phyloP scores from a whole-genome alignment of 805 yeast species.

The Pichia gijzeniarum region DNA sequence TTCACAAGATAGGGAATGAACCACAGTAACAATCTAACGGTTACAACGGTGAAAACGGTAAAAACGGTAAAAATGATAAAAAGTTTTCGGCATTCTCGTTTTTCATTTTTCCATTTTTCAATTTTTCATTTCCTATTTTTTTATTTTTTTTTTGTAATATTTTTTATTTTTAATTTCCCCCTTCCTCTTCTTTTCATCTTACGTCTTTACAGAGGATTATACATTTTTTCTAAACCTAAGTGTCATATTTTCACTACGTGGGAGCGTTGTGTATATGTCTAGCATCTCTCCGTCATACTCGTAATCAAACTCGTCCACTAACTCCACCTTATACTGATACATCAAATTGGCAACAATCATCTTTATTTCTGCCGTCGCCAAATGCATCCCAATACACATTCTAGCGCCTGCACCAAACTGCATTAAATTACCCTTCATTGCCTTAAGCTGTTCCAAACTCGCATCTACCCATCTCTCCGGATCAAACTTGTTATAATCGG shows the following conservation, averaged over 20 bases:
- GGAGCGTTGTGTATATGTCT: constrained; percentile 29
- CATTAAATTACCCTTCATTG: constrained; percentile 50
- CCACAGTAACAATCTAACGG: too few relatives aligned
- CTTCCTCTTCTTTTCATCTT: not conserved
- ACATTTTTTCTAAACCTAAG: not conserved
- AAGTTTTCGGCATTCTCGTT: constrained; percentile 13
- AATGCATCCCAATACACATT: constrained; percentile 68
- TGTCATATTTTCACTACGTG: constrained; percentile 20
- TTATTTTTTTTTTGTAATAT: too few relatives aligned
- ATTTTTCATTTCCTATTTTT: too few relatives aligned
- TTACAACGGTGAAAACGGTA: too few relatives aligned
- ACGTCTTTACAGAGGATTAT: not conserved
- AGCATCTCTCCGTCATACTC: constrained; percentile 20
- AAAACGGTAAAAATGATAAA: too few relatives aligned
- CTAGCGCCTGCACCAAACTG: constrained; percentile 69
- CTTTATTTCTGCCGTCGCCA: constrained; percentile 63
- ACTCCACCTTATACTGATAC: constrained; percentile 34
- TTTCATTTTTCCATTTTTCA: not conserved
- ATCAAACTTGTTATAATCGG: constrained; percentile 36
- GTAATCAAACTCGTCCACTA: constrained; percentile 25
- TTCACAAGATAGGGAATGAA: too few relatives aligned
- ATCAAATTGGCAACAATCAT: constrained; percentile 47
- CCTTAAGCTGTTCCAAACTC: constrained; percentile 32
- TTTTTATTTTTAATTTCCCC: too few relatives aligned
- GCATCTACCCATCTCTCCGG: constrained; percentile 59